Base-by-base conservation (phyloP, 1,284 basidiomycete genomes). In the Ceratobasidium sp. region DNA sequence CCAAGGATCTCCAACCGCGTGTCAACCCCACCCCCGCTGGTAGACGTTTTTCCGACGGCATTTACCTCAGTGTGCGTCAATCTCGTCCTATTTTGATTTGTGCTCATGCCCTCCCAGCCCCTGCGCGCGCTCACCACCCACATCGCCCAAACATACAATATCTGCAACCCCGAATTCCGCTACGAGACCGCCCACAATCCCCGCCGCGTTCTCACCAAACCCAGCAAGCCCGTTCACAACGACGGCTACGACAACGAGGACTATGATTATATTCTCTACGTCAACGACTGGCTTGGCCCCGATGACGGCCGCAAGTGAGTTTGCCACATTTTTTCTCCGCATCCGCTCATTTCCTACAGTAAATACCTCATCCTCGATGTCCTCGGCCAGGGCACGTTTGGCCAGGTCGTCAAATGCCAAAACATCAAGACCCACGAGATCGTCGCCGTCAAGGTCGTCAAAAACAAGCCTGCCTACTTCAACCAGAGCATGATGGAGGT, bases 401-500 rank as follows among this genome's bases (percentile, higher is more conserved):
- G 98, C 1, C 97, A 99, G 82, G 97, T 99, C 34, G 98, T 99
- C 81, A 99, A 99, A 83, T 99, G 98, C 81, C 98, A 98, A 83
- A 98, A 99, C 81, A 97, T 98, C 92, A 94, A 96, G 83, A 98
- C 94, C 48, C 96, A 98, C 82, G 96, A 98, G 82, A 94, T 99
- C 68, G 95, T 98, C 54, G 98, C 98, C 16, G 97, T 99, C 77
- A 99, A 99, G 83, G 98, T 99, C 19, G 96, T 99, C 80, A 99
- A 99, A 86, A 99, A 99, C 84, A 99, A 99, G 83, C 97, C 97
- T 1, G 97, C 97, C 0, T 99, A 99, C 84, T 96, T 98, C 83
- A 98, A 98, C 81, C 97, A 99, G 85, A 95, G 93, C 83, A 98
- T 98, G 93, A 99, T 99, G 97, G 98, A 99, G 83, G 98, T 99